Evolutionary conservation across 73 alveolate genomes (phyloP).

Genomic region (Urostyla sp.): DNA sequence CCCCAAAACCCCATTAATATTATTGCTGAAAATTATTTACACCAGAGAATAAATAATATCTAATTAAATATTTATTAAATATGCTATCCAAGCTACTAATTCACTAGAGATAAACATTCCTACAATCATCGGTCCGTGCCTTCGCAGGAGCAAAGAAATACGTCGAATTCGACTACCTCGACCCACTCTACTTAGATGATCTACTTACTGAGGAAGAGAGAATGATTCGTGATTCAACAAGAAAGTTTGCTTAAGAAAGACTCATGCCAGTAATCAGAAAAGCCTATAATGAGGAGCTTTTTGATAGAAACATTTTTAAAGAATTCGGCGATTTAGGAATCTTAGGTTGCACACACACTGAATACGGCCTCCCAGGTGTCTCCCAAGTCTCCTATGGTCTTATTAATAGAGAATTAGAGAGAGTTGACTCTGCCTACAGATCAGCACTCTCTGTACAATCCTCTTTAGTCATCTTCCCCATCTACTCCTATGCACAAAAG

Average conservation of each 20-base stretch:
- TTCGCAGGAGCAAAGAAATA: conserved; percentile 14
- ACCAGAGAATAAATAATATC: no score
- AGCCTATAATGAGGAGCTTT: conserved; percentile 72
- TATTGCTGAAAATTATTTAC: no score
- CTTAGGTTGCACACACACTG: conserved; percentile 83
- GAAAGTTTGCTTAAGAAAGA: conserved; percentile 70
- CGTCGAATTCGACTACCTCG: conserved; percentile 61
- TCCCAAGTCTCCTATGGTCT: conserved; percentile 91
- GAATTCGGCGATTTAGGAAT: conserved; percentile 87
- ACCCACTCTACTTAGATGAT: conserved; percentile 54
- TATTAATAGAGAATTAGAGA: conserved; percentile 84
- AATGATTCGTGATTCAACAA: conserved; percentile 75
- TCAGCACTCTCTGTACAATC: conserved; percentile 89
- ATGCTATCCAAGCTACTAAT: no score
- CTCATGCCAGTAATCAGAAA: conserved; percentile 75
- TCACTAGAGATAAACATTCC: background rate
- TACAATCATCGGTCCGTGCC: background rate
- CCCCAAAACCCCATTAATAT: no score
- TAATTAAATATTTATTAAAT: no score
- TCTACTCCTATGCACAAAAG: conserved; percentile 76
- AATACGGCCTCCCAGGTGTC: conserved; percentile 92
- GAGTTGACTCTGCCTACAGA: conserved; percentile 92
- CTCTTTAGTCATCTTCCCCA: conserved; percentile 91
- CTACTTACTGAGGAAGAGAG: conserved; percentile 72
- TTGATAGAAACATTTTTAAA: conserved; percentile 75